phyloP scores from a whole-genome alignment of 2,329 filamentous ascomycete species.

The Epichloe sibirici region DNA sequence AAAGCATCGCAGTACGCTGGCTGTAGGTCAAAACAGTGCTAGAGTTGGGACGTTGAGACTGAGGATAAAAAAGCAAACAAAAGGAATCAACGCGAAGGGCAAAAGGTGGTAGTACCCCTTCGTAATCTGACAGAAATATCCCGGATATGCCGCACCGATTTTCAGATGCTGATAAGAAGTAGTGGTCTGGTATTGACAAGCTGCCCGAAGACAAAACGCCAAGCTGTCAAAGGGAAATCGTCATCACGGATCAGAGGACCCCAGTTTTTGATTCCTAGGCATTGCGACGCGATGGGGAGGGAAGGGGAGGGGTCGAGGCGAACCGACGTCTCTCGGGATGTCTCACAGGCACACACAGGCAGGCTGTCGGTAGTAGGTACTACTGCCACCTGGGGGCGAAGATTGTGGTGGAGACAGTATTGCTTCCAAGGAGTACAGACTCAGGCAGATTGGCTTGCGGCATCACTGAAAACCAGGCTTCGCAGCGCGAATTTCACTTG shows the following conservation, averaged over 20 bases:
- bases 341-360: neutral
- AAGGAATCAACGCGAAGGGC: neutral
- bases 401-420: neutral
- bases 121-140: no score
- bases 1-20: no score
- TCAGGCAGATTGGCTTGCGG: neutral
- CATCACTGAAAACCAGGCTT: neutral
- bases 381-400: neutral
- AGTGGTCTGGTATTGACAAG: no score
- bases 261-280: neutral
- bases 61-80: neutral
- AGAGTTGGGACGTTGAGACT: no score
- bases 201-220: no score
- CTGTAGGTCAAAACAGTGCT: no score
- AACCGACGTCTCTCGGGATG: neutral
- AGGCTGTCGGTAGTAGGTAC: neutral
- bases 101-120: no score
- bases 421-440: neutral
- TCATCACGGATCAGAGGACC: neutral
- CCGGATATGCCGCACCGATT: neutral
- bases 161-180: neutral
- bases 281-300: neutral
- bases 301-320: neutral
- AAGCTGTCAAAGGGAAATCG: neutral
- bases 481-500: neutral